Conservation (phyloP, 1,139 yeast species). For the Geotrichum citri-aurantii region DNA sequence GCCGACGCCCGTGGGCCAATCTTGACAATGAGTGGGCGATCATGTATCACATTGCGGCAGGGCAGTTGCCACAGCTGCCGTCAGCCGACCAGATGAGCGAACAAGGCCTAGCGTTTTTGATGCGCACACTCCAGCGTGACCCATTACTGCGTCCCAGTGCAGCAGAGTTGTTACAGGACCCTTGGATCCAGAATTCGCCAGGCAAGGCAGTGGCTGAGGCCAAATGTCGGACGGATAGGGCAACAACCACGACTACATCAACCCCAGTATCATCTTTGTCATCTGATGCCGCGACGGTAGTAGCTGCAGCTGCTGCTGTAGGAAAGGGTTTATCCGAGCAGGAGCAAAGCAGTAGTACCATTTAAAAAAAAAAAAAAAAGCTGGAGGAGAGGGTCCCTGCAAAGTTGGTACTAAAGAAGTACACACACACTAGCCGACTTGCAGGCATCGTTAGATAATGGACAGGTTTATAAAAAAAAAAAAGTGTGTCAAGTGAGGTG, state of each 20-base stretch:
- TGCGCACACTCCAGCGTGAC: constrained; percentile 74
- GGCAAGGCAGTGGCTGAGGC: background rate
- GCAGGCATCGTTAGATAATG: too few species aligned
- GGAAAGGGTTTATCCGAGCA: background rate
- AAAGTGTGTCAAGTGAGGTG: too few species aligned
- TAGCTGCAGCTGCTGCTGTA: background rate
- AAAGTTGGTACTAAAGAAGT: too few species aligned
- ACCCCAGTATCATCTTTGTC: background rate
- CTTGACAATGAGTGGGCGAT: constrained; percentile 97
- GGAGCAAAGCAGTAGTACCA: background rate
- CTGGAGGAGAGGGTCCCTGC: too few species aligned
- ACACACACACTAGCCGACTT: too few species aligned
- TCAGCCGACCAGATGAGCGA: constrained; percentile 65
- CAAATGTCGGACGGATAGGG: background rate
- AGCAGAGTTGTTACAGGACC: constrained; percentile 75
- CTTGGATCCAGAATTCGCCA: constrained; percentile 50
- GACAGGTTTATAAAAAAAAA: too few species aligned
- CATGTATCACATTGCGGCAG: constrained; percentile 97
- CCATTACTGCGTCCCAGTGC: constrained; percentile 79
- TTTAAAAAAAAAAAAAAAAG: too few species aligned
- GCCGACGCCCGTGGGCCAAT: constrained; percentile 54
- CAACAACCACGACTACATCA: background rate
- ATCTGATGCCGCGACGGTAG: background rate
- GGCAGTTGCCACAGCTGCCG: constrained; percentile 86
- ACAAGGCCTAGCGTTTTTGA: constrained; percentile 64